A percentile compares a stretch with the other conserved stretches of the same genome.
phyloP scores from a whole-genome alignment of 257 asterid species.

The Lycium ferocissimum region DNA sequence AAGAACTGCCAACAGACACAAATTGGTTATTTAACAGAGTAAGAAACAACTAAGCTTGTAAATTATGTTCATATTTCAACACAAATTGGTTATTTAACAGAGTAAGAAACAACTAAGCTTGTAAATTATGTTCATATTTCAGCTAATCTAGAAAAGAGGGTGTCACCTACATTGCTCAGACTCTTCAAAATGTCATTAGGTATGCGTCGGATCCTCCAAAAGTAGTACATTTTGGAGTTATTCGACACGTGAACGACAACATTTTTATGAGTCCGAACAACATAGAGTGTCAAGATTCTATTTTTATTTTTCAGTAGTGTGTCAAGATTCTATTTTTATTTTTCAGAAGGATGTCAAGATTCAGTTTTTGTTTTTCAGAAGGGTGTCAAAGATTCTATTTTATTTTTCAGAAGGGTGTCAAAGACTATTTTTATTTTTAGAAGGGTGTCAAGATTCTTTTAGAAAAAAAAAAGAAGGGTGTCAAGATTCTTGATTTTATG shows the following conservation, averaged over 20 bases:
- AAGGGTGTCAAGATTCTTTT: not conserved
- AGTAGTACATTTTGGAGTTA: not conserved
- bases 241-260: not conserved
- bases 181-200: not conserved
- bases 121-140: not conserved
- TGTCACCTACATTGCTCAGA: not conserved
- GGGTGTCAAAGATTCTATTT: not conserved
- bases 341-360: not conserved
- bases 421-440: too few species aligned
- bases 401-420: not conserved
- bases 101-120: not conserved
- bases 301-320: too few species aligned
- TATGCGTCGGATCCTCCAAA: not conserved
- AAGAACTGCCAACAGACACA: slow-evolving; percentile 58
- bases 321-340: not conserved
- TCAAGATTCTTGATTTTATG: not conserved
- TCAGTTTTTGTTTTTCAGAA: not conserved
- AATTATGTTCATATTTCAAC: too few species aligned
- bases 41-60: not conserved
- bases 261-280: not conserved
- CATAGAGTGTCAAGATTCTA: not conserved
- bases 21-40: not conserved
- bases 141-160: not conserved
- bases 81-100: too few species aligned
- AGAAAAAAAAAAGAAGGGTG: too few species aligned